Evolutionary conservation across 306 rosid genomes (phyloP), one percentile per base, ranked within the genome.

Genomic region (Calophaca sinica): DNA sequence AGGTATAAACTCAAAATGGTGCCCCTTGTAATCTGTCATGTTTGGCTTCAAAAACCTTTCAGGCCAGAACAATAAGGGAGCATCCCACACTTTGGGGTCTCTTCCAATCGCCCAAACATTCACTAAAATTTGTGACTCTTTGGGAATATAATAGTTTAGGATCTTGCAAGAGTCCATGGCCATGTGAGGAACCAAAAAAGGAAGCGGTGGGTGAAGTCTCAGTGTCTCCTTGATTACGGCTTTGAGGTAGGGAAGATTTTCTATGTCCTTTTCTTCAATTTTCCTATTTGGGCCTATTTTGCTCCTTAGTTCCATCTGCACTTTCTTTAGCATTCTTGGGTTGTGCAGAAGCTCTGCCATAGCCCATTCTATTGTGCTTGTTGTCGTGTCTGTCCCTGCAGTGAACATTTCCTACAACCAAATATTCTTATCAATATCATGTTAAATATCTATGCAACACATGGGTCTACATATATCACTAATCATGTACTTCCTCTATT

Each of bases 41-140:
- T 63, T 71, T 14, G 81, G 74, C n/a, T 76, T 79, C 74, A 91
- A 28, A 81, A 91, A 94, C 85, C 97, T 87, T 80, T 94, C 94
- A 8, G 97, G 97, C 84, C 79, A 81, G 80, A 91, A 94, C 62
- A 72, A 50, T 1, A 76, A 45, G 31, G 98, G 90, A 14, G 87
- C 89, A 29, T 86, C 88, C 98, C 98, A 94, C 2, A 80, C 62
- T 46, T 72, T 80, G 2, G 87, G 88, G 88, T 91, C 98, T 60
- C 92, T 82, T 3, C 97, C 97, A 46, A 94, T 91, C n/a, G 97
- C 98, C 98, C 97, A 91, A 44, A 87, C 94, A 58, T 94, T 94
- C 7, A 94, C 98, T 0, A 94, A 73, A 36, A 91, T 50, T 59
- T 94, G 97, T 1, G 98, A 87, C 9, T 82, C 86, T 60, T 91